Evolutionary conservation across 2,329 filamentous ascomycete species (phyloP), one percentile per base, ranked within the genome.

Genomic region (Pseudogymnoascus sp.): DNA sequence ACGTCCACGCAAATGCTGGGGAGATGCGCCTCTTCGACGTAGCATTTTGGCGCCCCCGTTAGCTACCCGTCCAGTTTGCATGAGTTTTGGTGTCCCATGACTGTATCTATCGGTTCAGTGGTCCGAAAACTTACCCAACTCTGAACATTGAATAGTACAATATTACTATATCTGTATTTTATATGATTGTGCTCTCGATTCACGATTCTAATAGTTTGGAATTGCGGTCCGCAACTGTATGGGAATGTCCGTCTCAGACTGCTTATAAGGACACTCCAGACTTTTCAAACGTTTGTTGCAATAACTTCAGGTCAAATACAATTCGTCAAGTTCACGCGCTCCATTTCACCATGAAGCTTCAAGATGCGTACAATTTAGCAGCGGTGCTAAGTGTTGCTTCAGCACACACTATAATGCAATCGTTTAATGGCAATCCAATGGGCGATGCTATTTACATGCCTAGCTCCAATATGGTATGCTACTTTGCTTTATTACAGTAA

Each of bases 401-500:
- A 5, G 75, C 72, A 35, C 77, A 79, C 64, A 68, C 72, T 60
- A 77, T 79, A 54, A 54, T 54, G 43, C 43, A 54, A 9, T 54
- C 43, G 6, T 32, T 54, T 25, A 54, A 54, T 32, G 43, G 43
- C 25, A 54, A 54, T 16, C 43, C 43, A 12, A 32, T 54, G 43
- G 43, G 43, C 7, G 43, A 54, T n/a, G 43, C 25, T 3, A 54
- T 54, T 8, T 32, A 54, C 43, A 54, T 54, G 43, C 43, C 43
- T 18, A 54, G 43, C 14, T 18, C 43, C 18, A 54, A 54, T 54
- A 54, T 54, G 43, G 43, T 54, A 54, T 30, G 30, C 12, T 25
- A 1, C 25, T 16, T 16, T 7, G 11, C n/a, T 32, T 32, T 18
- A 22, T 30, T 50, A 39, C 25, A 6, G 14, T 16, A 5, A 2